Evolutionary conservation across 495 filamentous ascomycete genomes (phyloP).

Genomic region (Penicillium argentinense): DNA sequence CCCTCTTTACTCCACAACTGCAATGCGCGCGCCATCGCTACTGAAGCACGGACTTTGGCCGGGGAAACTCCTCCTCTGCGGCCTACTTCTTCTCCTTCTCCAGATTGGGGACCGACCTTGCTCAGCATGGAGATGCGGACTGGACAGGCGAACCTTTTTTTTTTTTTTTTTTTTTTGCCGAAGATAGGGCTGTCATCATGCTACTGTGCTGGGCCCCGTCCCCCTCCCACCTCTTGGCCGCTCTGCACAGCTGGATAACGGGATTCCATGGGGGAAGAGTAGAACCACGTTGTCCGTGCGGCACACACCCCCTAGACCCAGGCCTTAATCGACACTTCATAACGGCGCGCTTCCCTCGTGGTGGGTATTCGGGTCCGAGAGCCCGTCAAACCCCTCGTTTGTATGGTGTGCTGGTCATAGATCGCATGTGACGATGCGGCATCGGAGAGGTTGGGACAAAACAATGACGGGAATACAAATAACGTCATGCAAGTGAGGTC

Average conservation of each 20-base stretch:
- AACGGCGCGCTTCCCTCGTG: not conserved
- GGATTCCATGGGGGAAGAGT: constrained; percentile 16
- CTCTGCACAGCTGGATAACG: constrained; percentile 9
- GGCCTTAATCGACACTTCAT: constrained; percentile 8
- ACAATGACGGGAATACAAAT: not conserved
- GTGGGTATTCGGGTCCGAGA: constrained; percentile 2
- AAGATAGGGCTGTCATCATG: constrained; percentile 2
- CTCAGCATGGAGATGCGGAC: no score
- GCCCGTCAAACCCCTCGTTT: not conserved
- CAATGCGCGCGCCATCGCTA: constrained; percentile 7
- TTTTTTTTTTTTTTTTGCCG: no score
- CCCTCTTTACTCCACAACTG: constrained; percentile 1
- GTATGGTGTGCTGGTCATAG: not conserved
- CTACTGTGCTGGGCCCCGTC: constrained; percentile 12
- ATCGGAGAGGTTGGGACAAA: no score
- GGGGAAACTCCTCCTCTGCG: not conserved
- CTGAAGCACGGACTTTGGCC: constrained; percentile 10
- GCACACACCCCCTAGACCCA: constrained; percentile 10
- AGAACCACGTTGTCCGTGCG: constrained; percentile 27
- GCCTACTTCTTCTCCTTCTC: not conserved
- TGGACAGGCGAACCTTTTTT: no score
- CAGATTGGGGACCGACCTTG: no score
- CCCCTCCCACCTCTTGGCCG: constrained; percentile 17
- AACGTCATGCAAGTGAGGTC: not conserved
- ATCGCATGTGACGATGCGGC: not conserved